Percentiles rank a stretch among this genome's conserved stretches.
Conservation (phyloP, 495 filamentous ascomycete species). For the Patellaria atrata region DNA sequence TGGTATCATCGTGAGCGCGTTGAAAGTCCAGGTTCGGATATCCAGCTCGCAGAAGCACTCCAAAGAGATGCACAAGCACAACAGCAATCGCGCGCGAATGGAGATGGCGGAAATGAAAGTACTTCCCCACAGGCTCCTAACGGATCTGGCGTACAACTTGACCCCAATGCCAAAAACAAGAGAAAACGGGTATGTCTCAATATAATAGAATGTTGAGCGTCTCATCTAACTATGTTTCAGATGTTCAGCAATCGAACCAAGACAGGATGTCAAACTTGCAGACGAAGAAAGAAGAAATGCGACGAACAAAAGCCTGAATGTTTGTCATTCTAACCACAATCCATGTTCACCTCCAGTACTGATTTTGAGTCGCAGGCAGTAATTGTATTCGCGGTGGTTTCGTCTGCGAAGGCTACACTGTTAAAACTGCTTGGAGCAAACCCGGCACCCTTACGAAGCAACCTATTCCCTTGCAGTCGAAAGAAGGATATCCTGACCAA, state of each 20-base stretch:
- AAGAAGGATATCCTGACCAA: constrained; percentile 43
- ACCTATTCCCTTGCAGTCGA: constrained; percentile 72
- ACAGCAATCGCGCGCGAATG: constrained; percentile 11
- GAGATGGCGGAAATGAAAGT: too few species aligned
- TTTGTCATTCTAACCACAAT: constrained; percentile 25
- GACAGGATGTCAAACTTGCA: constrained; percentile 92
- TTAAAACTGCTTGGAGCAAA: constrained; percentile 58
- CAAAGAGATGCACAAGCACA: constrained; percentile 11
- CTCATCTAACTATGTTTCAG: constrained; percentile 31
- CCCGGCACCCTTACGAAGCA: constrained; percentile 38
- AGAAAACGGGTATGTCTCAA: constrained; percentile 15
- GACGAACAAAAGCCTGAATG: constrained; percentile 92
- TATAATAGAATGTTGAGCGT: constrained; percentile 5
- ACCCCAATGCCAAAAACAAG: constrained; percentile 22
- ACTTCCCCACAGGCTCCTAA: too few species aligned
- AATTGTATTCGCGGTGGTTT: constrained; percentile 91
- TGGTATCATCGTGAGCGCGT: constrained; percentile 7
- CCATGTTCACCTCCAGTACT: constrained; percentile 1
- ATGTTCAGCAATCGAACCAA: constrained; percentile 95
- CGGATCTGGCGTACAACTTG: constrained; percentile 20
- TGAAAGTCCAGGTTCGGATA: constrained; percentile 1
- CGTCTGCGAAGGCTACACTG: constrained; percentile 85
- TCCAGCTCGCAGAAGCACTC: constrained; percentile 5
- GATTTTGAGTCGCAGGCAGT: constrained; percentile 43
- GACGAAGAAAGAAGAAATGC: constrained; percentile 95